phyloP scores from a whole-genome alignment of 352 stramenopile species.

The Globisporangium megalacanthum region DNA sequence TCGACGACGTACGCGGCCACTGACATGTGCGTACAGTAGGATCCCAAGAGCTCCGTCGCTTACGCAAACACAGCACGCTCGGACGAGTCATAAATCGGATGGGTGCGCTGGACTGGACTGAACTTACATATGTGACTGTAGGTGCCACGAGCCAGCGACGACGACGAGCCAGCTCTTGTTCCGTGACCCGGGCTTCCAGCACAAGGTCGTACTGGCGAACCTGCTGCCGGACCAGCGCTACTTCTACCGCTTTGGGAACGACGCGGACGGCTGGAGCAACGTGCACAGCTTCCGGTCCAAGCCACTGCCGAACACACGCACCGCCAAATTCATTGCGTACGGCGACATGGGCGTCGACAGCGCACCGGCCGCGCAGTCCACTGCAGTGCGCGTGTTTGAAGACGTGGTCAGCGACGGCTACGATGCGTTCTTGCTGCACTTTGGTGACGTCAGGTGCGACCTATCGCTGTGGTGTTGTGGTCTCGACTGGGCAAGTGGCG shows the following conservation, averaged over 20 bases:
- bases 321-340: constrained; percentile 75
- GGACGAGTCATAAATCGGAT: too few relatives aligned
- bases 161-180: constrained; percentile 59
- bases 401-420: constrained; percentile 52
- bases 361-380: constrained; percentile 47
- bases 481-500: background rate
- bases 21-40: constrained; percentile 35
- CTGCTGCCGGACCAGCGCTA: constrained; percentile 40
- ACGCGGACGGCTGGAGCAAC: constrained; percentile 48
- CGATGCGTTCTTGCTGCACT: constrained; percentile 69
- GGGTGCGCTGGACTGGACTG: too few relatives aligned
- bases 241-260: constrained; percentile 80
- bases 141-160: constrained; percentile 45
- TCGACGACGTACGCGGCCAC: constrained; percentile 60
- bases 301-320: background rate
- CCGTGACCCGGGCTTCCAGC: constrained; percentile 73
- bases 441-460: constrained; percentile 64
- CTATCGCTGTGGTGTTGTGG: background rate
- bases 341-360: constrained; percentile 72
- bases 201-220: constrained; percentile 60
- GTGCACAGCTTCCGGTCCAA: constrained; percentile 27
- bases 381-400: constrained; percentile 42
- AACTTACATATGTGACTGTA: too few relatives aligned
- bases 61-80: too few relatives aligned
- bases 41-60: too few relatives aligned